Evolutionary conservation across 2,329 filamentous ascomycete genomes (phyloP), one percentile per base, ranked within the genome.

Genomic region (Magnaporthiopsis incrustans): DNA sequence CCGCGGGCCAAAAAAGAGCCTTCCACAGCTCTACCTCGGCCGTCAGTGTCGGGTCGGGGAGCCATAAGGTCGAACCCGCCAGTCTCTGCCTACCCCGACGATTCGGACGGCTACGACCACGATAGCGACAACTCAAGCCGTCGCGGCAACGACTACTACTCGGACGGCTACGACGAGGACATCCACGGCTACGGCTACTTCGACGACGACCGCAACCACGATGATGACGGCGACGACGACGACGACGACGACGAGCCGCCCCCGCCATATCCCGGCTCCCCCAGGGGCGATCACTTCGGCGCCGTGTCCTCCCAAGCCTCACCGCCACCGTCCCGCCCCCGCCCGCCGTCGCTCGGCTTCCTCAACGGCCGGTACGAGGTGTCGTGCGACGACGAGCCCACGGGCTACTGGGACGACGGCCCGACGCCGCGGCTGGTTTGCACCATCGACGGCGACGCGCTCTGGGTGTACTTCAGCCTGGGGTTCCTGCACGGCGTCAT

Each of bases 321-420:
- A 1, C 30, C 30, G 12, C 26, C 57, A 4, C 18, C 38, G 7
- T 15, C 26, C 32, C 32, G 32, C 59, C 26, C 59, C n/a, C 18
- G 22, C 22, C 33, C n/a, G 35, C 33, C 56, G 15, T n/a, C 61
- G 0, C 61, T 62, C 12, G 61, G 61, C 44, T 33, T 32, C 61
- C 61, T 62, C 44, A 62, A 62, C 61, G 61, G 61, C 26, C 61
- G 27, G 4, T 62, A 62, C 61, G 44, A 35, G 12, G 53, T 62
- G 4, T 0, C 32, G 18, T n/a, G 22, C 44, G 25, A n/a, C 27
- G 61, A 62, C 8, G 22, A 10, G 1, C 61, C 61, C 5, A 10
- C 14, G 2, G 44, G 44, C 14, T 56, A 57, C 50, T 14, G 12
- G 8, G 14, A 8, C 18, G 11, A 5, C 4, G 50, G 12, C 22